These are phyloP conservation scores for Candida tammaniensis DNA, from an alignment of 805 yeast species.

Conservation along the genomic window DNA sequence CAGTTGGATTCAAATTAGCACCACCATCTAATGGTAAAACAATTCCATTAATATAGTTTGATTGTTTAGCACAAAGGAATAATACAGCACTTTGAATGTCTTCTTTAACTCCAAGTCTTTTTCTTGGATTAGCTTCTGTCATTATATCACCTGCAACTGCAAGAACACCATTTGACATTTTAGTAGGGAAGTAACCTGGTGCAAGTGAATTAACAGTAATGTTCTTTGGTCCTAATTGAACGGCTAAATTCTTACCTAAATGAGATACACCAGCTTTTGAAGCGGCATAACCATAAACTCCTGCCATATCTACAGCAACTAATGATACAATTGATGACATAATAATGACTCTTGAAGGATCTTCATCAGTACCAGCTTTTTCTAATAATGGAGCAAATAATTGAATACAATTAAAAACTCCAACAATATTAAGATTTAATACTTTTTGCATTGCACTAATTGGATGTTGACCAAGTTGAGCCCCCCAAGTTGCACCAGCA, in stretches of 20 bases:
- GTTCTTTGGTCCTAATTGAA: slow-evolving; percentile 63
- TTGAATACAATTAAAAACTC: slow-evolving; percentile 67
- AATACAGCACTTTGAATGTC: slow-evolving; percentile 57
- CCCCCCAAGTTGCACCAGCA: slow-evolving; percentile 83
- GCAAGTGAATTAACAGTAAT: slow-evolving; percentile 69
- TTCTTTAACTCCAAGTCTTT: slow-evolving; percentile 58
- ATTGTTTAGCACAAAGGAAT: slow-evolving; percentile 53
- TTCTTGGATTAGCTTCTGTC: slow-evolving; percentile 53
- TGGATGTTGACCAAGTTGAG: slow-evolving; percentile 57
- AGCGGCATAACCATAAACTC: slow-evolving; percentile 68
- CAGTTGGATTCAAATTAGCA: slow-evolving; percentile 34
- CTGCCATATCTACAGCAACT: slow-evolving; percentile 40
- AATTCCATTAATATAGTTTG: slow-evolving; percentile 63
- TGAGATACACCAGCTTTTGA: slow-evolving; percentile 77
- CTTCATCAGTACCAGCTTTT: slow-evolving; percentile 47
- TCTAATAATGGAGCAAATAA: slow-evolving; percentile 57
- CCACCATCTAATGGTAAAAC: slow-evolving; percentile 76
- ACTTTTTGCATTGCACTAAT: slow-evolving; percentile 62
- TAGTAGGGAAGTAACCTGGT: slow-evolving; percentile 76
- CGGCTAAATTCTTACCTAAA: slow-evolving; percentile 59
- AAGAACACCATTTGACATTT: slow-evolving; percentile 68
- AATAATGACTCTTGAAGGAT: slow-evolving; percentile 63
- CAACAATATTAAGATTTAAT: slow-evolving; percentile 58
- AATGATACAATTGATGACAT: slow-evolving; percentile 67
- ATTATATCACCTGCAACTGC: slow-evolving; percentile 48